Evolutionary conservation across 2,329 filamentous ascomycete genomes (phyloP), one percentile per base, ranked within the genome.

Genomic region (Fusarium sp.): DNA sequence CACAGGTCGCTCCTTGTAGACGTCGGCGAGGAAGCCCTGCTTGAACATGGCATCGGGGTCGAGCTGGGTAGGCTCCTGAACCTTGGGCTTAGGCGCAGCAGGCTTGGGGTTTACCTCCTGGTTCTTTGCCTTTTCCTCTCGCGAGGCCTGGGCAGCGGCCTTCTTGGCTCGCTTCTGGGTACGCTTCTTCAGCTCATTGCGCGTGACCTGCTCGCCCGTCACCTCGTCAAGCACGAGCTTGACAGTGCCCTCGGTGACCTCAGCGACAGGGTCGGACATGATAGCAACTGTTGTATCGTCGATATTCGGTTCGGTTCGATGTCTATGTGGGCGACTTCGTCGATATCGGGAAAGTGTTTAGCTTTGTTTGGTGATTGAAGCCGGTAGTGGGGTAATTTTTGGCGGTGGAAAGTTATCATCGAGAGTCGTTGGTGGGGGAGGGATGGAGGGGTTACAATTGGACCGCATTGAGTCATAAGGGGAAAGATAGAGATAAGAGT

Each of bases 1-100:
- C 46, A 84, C 83, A 3, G 90, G 90, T 51, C 89, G 86, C 80
- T 91, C 87, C 66, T 90, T 87, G 81, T 90, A 93, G 30, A 94
- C 91, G 6, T 91, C 88, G 54, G 86, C 84, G 38, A 94, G 85
- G 81, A 94, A 95, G 41, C 92, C 92, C 76, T 90, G 87, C 82
- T 93, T 92, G 84, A 94, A 95, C 87, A 94, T 94, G 70, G 87
- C 84, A 67, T 92, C 86, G 0, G 86, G 83, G 68, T 89, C 87
- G 44, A 86, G 72, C 43, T 79, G 75, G 9, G 79, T 75, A 57
- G 74, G 69, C 41, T 83, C 81, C 32, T 84, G 83, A 24, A 79
- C 76, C 77, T 86, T 87, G 54, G 83, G 81, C 76, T 87, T 86
- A 67, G 78, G 58, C 51, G 76, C 71, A 22, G 69, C 66, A 30